Conservation (phyloP, 768 basidiomycete genomes). For the Lenzites betulinus region DNA sequence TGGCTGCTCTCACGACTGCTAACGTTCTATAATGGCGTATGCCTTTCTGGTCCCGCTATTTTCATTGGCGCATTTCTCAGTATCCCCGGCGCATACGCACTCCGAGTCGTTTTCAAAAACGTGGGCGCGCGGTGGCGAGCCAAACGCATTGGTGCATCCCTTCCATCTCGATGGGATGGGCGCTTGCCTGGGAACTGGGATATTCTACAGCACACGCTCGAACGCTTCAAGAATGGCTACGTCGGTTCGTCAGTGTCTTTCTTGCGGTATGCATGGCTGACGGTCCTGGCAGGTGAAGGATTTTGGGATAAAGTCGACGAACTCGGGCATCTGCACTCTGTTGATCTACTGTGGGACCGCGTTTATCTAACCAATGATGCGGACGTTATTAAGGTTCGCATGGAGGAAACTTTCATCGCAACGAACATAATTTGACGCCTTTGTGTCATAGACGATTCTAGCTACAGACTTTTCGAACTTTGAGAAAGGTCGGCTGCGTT, state of each 20-base stretch:
- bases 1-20: background rate
- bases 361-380: constrained; percentile 24
- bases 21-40: background rate
- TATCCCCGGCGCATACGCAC: background rate
- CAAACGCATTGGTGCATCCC: background rate
- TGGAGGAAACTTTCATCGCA: too few relatives aligned
- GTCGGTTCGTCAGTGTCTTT: background rate
- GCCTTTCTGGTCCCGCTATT: background rate
- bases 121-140: background rate
- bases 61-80: background rate
- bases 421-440: too few relatives aligned
- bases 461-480: constrained; percentile 46
- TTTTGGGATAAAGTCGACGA: constrained; percentile 26
- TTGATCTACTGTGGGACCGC: constrained; percentile 24
- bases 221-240: background rate
- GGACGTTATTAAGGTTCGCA: constrained; percentile 26
- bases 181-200: background rate
- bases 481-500: constrained; percentile 45
- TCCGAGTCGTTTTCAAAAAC: background rate
- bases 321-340: constrained; percentile 25
- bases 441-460: constrained; percentile 14
- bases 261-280: too few relatives aligned
- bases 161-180: background rate
- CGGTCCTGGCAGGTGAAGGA: constrained; percentile 24
- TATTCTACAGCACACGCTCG: background rate